phyloP scores from a whole-genome alignment of 1,139 yeast genomes.

The Saccharomyces uvarum region DNA sequence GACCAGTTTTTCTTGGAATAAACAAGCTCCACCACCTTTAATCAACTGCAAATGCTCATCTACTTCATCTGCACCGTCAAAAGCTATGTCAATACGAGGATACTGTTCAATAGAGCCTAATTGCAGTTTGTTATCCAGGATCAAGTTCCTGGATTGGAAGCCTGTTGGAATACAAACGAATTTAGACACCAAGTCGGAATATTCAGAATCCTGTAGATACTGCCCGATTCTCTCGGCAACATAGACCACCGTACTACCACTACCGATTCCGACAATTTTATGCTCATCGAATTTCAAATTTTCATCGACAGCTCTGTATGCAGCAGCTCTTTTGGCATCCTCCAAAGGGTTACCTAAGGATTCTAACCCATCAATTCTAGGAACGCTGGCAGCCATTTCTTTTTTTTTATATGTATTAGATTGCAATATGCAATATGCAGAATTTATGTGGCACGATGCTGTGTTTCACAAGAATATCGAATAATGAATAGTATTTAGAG shows the following conservation, averaged over 20 bases:
- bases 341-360: conserved; percentile 33
- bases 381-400: conserved; percentile 1
- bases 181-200: conserved; percentile 40
- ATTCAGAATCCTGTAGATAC: conserved; percentile 27
- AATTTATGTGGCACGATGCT: neutral
- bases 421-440: neutral
- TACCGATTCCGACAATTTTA: conserved; percentile 83
- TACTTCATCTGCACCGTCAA: conserved; percentile 98
- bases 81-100: conserved; percentile 77
- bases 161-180: conserved; percentile 91
- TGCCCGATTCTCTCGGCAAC: conserved; percentile 87
- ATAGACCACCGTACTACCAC: conserved; percentile 93
- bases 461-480: neutral
- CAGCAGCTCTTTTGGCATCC: conserved; percentile 66
- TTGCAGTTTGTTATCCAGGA: conserved; percentile 69
- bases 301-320: conserved; percentile 86
- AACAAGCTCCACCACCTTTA: conserved; percentile 98
- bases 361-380: conserved; percentile 17
- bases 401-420: neutral
- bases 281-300: conserved; percentile 60
- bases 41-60: conserved; percentile 74
- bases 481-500: neutral
- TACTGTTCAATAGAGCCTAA: conserved; percentile 79
- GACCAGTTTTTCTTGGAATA: conserved; percentile 92
- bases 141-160: conserved; percentile 84